These are phyloP conservation scores for Chrysanthemum lavandulifolium DNA, from an alignment of 129 eudicot species.

Conservation along the genomic window DNA sequence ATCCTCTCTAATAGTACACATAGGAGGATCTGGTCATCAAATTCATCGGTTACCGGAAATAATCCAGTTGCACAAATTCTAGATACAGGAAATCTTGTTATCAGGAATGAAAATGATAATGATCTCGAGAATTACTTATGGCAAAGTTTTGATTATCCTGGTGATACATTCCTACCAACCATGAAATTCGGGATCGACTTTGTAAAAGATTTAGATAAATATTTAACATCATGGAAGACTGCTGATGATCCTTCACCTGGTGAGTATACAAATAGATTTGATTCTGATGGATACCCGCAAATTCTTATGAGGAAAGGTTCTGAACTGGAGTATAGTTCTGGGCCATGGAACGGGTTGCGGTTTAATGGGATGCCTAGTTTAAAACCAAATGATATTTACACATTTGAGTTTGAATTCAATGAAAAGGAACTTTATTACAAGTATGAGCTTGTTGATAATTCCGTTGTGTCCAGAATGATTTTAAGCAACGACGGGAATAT, in stretches of 20 bases:
- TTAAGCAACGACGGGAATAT: slow-evolving; percentile 32
- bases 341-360: slow-evolving; percentile 63
- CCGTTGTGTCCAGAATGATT: slow-evolving; percentile 24
- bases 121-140: slow-evolving; percentile 34
- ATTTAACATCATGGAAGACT: slow-evolving; percentile 53
- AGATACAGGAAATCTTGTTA: slow-evolving; percentile 58
- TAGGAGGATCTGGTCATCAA: slow-evolving; percentile 48
- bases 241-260: slow-evolving; percentile 55
- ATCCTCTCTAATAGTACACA: slow-evolving; percentile 30
- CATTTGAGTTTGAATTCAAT: slow-evolving; percentile 24
- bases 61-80: slow-evolving; percentile 46
- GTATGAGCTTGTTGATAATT: slow-evolving; percentile 28
- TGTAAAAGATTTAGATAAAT: slow-evolving; percentile 25
- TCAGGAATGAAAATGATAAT: slow-evolving; percentile 9
- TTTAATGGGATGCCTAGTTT: slow-evolving; percentile 37
- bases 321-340: slow-evolving; percentile 29
- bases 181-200: slow-evolving; percentile 49
- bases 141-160: slow-evolving; percentile 71
- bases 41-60: slow-evolving; percentile 19
- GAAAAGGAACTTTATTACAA: slow-evolving; percentile 25
- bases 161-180: slow-evolving; percentile 51
- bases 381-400: slow-evolving; percentile 23
- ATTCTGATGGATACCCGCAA: slow-evolving; percentile 51
- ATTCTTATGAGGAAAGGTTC: slow-evolving; percentile 34
- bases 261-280: slow-evolving; percentile 39